phyloP scores from a whole-genome alignment of 768 basidiomycete genomes.

The Pulveroboletus sp. region DNA sequence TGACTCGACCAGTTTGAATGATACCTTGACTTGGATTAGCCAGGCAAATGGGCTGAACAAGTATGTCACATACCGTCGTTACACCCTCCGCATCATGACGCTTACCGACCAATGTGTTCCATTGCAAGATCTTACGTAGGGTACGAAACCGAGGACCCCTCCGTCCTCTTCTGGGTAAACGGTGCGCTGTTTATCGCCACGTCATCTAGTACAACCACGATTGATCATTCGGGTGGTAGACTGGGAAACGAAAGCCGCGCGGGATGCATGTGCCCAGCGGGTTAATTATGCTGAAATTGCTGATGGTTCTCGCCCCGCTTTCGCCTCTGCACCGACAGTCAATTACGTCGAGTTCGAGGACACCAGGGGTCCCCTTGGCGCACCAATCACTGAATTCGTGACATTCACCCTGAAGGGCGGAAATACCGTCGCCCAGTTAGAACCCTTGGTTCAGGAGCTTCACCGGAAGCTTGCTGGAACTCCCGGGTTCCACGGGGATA shows the following conservation, averaged over 20 bases:
- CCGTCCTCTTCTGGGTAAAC: conserved; percentile 27
- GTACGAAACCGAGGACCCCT: conserved; percentile 26
- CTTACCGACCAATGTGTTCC: conserved; percentile 5
- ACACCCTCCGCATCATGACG: background rate
- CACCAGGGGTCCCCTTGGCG: conserved; percentile 14
- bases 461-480: conserved; percentile 19
- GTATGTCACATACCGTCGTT: conserved; percentile 10
- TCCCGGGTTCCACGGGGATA: conserved; percentile 26
- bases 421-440: conserved; percentile 15
- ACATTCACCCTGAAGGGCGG: conserved; percentile 30
- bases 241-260: conserved; percentile 24
- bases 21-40: conserved; percentile 2
- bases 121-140: conserved; percentile 28
- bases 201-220: conserved; percentile 3
- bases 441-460: conserved; percentile 22
- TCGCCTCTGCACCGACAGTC: conserved; percentile 16
- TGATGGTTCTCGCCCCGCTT: conserved; percentile 9
- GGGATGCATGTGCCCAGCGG: conserved; percentile 11
- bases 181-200: conserved; percentile 4
- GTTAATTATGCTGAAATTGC: conserved; percentile 3
- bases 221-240: conserved; percentile 15
- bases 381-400: conserved; percentile 33
- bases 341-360: conserved; percentile 24
- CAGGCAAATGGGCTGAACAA: conserved; percentile 18
- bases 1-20: conserved; percentile 12